phyloP scores from a whole-genome alignment of 1,284 basidiomycete species.

The Irpex rosettiformis region DNA sequence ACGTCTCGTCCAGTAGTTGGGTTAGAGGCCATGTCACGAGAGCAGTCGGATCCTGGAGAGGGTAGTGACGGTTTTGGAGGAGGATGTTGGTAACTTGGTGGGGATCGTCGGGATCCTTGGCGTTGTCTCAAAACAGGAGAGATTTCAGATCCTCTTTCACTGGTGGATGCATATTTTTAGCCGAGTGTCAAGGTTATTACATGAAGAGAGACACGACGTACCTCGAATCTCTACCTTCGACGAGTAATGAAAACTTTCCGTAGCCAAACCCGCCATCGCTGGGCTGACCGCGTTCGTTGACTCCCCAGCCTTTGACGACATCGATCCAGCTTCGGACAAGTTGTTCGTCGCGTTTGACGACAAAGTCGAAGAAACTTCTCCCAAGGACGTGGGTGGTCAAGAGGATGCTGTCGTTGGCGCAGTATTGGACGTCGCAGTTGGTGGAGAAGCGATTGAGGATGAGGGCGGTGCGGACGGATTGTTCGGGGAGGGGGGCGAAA shows the following conservation, averaged over 20 bases:
- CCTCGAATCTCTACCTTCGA: constrained; percentile 59
- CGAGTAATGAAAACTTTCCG: constrained; percentile 57
- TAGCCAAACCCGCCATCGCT: constrained; percentile 80
- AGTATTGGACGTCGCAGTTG: constrained; percentile 60
- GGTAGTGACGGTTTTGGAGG: not conserved
- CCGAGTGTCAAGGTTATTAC: not conserved
- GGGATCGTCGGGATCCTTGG: not conserved
- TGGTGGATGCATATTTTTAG: not conserved
- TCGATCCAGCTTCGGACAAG: constrained; percentile 68
- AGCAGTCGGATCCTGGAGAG: not conserved
- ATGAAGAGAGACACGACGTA: constrained; percentile 23
- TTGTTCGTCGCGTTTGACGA: constrained; percentile 54
- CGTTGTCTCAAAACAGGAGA: not conserved
- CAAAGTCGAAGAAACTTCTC: constrained; percentile 73
- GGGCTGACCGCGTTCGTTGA: constrained; percentile 74
- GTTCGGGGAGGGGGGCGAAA: constrained; percentile 57
- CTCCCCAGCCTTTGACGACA: constrained; percentile 73
- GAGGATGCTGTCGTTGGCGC: constrained; percentile 67
- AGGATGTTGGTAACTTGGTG: not conserved
- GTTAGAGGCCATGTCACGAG: not conserved
- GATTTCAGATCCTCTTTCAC: not conserved
- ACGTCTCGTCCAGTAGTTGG: constrained; percentile 5
- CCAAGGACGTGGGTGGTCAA: constrained; percentile 52
- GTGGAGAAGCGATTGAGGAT: constrained; percentile 72
- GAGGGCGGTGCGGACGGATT: constrained; percentile 66